These are phyloP conservation scores for Umbelopsis sp. DNA, from an alignment of 371 early-diverging fungal genomes.

Conservation along the genomic window DNA sequence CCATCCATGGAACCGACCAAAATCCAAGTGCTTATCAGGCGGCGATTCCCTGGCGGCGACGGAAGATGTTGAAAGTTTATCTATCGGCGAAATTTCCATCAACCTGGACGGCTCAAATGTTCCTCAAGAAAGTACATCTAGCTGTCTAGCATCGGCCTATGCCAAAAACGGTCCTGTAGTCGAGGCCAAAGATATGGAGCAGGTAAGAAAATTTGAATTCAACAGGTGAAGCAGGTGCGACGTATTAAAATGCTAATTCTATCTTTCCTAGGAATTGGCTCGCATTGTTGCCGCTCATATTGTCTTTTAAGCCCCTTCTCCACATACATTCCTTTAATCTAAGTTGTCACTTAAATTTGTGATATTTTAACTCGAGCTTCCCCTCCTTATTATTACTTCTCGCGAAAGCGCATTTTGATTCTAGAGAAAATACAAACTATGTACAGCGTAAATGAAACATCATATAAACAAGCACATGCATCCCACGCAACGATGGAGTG, in stretches of 20 bases:
- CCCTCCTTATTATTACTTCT: constrained; percentile 6
- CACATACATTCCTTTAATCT: neutral
- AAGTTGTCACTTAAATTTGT: neutral
- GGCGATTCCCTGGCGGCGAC: neutral
- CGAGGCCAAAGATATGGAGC: neutral
- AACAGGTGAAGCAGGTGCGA: neutral
- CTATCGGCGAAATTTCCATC: neutral
- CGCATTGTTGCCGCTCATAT: constrained; percentile 53
- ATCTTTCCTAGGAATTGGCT: constrained; percentile 36
- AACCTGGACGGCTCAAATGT: neutral
- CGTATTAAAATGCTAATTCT: neutral
- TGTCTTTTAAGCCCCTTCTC: constrained; percentile 36
- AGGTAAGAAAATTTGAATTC: neutral
- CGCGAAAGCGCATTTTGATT: neutral
- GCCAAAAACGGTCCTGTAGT: neutral
- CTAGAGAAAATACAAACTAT: constrained; percentile 7
- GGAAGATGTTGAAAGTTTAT: constrained; percentile 3
- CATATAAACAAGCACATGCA: constrained; percentile 13
- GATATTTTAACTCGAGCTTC: neutral
- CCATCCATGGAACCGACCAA: constrained; percentile 54
- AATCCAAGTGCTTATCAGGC: constrained; percentile 1
- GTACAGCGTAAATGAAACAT: constrained; percentile 11
- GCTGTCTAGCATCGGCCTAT: neutral
- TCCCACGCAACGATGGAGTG: neutral
- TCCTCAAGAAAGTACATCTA: neutral